These are phyloP conservation scores for Melocanna baccifera DNA, from an alignment of 176 grass and related monocot species.

Conservation along the genomic window DNA sequence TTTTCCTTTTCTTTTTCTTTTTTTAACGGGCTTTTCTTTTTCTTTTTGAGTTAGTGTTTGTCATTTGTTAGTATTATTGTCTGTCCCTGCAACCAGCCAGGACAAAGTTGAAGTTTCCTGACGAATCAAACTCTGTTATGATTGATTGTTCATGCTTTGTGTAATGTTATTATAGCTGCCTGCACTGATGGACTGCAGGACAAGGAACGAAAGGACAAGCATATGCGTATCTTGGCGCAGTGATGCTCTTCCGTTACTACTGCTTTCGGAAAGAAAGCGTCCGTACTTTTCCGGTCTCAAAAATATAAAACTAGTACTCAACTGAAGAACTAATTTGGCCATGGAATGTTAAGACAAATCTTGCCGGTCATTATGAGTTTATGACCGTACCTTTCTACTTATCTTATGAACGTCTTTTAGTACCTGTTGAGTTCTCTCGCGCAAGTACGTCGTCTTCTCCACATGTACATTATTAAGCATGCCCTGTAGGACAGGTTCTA, in stretches of 20 bases:
- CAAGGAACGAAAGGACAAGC: conserved; percentile 17
- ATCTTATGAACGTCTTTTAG: not conserved
- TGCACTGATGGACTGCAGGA: not conserved
- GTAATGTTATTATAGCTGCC: not conserved
- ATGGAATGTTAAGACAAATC: not conserved
- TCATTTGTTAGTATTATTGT: not conserved
- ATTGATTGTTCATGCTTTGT: conserved; percentile 4
- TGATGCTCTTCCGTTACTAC: conserved; percentile 3
- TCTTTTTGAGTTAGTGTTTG: not conserved
- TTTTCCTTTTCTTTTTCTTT: not conserved
- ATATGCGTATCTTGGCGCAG: not conserved
- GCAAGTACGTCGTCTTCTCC: not conserved
- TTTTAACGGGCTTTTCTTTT: too few species aligned
- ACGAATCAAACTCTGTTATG: not conserved
- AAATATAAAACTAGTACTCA: not conserved
- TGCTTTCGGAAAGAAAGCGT: not conserved
- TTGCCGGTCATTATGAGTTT: not conserved
- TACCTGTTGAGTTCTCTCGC: not conserved
- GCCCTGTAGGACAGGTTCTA: not conserved
- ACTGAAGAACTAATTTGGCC: not conserved
- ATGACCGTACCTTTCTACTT: not conserved
- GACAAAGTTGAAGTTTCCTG: not conserved
- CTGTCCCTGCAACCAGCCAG: not conserved
- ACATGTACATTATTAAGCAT: not conserved
- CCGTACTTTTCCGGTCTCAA: not conserved